Evolutionary conservation across 495 filamentous ascomycete species (phyloP), one percentile per base, ranked within the genome.

Genomic region (Tuber calosporum): DNA sequence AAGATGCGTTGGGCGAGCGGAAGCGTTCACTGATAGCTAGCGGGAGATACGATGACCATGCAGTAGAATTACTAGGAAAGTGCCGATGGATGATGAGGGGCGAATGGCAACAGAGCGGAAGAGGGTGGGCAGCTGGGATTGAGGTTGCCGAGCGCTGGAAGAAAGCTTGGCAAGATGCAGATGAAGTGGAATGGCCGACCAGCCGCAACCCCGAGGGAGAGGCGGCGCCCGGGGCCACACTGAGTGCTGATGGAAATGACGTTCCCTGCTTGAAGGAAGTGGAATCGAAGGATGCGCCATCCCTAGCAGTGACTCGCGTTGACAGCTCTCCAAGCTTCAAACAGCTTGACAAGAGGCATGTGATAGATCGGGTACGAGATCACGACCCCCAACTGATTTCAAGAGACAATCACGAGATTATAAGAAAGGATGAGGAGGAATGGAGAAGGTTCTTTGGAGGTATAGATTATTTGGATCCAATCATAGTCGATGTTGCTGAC

Each of bases 11-110:
- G 4, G 79, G 78, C 17, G 73, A 80, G 53, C 79, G 79, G 20
- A 81, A 78, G 48, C 37, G 69, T 41, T 53, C 45, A 2, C 48
- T 81, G 69, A 69, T 72, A 73, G 67, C 69, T 42, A 70, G 41
- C 20, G 79, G 79, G 42, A 40, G n/a, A 9, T 40, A 36, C 8
- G 22, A 73, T 42, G 36, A 40, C 2, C 36, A 30, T 17, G 66
- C 74, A 41, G 38, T 58, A 37, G 72, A 72, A 13, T 71, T 69
- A 34, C 30, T 42, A 4, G 40, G 70, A 26, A 69, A 75, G 40
- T 69, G 75, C 17, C 71, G 75, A 68, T 81, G 79, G 79, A 73
- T 68, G 67, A 81, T 81, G 68, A 66, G 79, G 72, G 75, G 73
- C 69, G 73, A 75, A 22, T 81, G 79, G 79, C 79, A 81, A 39